Evolutionary conservation across 1,139 yeast genomes (phyloP).

Genomic region (Kluyveromyces sp.): DNA sequence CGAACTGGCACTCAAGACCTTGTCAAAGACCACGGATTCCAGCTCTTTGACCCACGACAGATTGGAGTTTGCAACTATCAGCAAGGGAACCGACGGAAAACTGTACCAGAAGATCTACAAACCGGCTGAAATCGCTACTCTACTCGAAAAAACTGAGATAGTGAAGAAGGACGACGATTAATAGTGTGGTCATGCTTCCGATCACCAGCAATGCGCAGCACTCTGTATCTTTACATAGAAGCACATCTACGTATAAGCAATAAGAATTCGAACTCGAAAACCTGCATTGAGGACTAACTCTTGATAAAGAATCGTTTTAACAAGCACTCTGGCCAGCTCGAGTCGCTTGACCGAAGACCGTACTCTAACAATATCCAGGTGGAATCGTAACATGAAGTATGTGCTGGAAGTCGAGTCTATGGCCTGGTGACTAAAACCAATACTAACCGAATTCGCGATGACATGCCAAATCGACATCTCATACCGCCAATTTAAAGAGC

Average conservation of each 20-base stretch:
- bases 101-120: slow-evolving; percentile 70
- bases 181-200: background rate
- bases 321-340: too few relatives aligned
- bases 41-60: slow-evolving; percentile 80
- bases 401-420: background rate
- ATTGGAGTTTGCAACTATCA: slow-evolving; percentile 81
- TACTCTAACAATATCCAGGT: too few relatives aligned
- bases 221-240: background rate
- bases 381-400: slow-evolving; percentile 2
- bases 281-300: too few relatives aligned
- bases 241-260: background rate
- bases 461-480: too few relatives aligned
- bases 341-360: too few relatives aligned
- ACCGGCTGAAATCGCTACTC: slow-evolving; percentile 65
- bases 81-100: slow-evolving; percentile 41
- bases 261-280: background rate
- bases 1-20: slow-evolving; percentile 81
- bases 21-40: slow-evolving; percentile 91
- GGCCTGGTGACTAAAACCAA: too few relatives aligned
- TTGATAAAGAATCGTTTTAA: too few relatives aligned
- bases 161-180: slow-evolving; percentile 43
- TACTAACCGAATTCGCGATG: background rate
- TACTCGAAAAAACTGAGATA: slow-evolving; percentile 70
- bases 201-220: background rate
- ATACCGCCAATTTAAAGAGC: too few relatives aligned